Conservation (phyloP, 1,284 basidiomycete species). For the Grifola frondosa region DNA sequence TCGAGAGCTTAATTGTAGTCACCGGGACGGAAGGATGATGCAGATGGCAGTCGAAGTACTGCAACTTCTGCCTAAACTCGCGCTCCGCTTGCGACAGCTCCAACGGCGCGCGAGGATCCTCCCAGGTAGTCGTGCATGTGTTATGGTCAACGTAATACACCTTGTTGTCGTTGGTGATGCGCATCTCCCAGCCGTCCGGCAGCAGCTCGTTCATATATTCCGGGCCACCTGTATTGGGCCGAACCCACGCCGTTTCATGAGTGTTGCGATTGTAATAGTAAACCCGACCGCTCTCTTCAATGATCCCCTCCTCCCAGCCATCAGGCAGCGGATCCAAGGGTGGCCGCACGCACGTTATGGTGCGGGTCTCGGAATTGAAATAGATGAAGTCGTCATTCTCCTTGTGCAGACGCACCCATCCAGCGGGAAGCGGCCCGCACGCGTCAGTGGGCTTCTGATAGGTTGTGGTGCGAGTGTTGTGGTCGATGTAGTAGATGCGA, state of each 20-base stretch:
- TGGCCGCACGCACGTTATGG: no score
- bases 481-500: constrained; percentile 94
- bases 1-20: constrained; percentile 97
- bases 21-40: constrained; percentile 84
- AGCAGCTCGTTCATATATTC: constrained; percentile 87
- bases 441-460: no score
- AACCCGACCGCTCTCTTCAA: no score
- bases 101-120: constrained; percentile 85
- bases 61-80: constrained; percentile 95
- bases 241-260: constrained; percentile 69
- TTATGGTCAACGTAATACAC: constrained; percentile 97
- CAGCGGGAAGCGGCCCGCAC: no score
- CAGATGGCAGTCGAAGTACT: constrained; percentile 97
- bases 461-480: constrained; percentile 95
- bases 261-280: no score
- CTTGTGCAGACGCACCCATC: no score
- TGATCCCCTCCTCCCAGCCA: no score
- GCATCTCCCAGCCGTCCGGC: constrained; percentile 97
- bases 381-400: no score
- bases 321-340: no score
- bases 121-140: constrained; percentile 93
- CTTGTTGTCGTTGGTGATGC: constrained; percentile 85
- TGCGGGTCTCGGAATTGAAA: no score
- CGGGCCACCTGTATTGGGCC: constrained; percentile 75
- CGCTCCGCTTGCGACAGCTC: constrained; percentile 95